Conservation (phyloP, 768 basidiomycete species). For the Macrocybe gigantea region DNA sequence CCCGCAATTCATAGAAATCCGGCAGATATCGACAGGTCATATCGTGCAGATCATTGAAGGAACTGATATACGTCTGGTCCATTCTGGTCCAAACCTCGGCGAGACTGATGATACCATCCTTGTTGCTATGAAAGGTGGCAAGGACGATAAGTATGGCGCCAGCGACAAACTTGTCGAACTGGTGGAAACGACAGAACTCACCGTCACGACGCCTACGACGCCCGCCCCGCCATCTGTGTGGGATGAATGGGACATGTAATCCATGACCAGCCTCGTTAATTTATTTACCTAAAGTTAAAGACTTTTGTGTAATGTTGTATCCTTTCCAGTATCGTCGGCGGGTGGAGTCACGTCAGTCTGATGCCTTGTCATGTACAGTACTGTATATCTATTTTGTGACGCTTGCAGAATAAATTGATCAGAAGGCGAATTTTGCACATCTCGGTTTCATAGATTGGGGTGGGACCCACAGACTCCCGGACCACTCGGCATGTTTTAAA, state of each 20-base stretch:
- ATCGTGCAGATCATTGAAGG: slow-evolving; percentile 85
- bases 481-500: too few species aligned
- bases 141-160: slow-evolving; percentile 49
- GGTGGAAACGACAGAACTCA: slow-evolving; percentile 59
- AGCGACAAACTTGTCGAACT: slow-evolving; percentile 66
- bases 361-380: too few species aligned
- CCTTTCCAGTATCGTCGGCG: too few species aligned
- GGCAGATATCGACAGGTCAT: slow-evolving; percentile 54
- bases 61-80: slow-evolving; percentile 59
- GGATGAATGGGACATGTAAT: slow-evolving; percentile 74
- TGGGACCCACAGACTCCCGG: too few species aligned
- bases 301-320: too few species aligned
- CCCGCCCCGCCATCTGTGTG: slow-evolving; percentile 34
- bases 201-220: slow-evolving; percentile 13
- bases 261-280: background rate
- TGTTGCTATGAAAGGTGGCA: slow-evolving; percentile 56
- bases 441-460: too few species aligned
- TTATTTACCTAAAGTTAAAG: too few species aligned
- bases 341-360: too few species aligned
- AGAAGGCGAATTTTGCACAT: too few species aligned
- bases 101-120: slow-evolving; percentile 44
- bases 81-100: slow-evolving; percentile 30
- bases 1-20: slow-evolving; percentile 72
- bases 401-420: too few species aligned
- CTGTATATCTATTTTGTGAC: too few species aligned